Percentiles rank a stretch among this genome's conserved stretches.
phyloP scores from a whole-genome alignment of 495 filamentous ascomycete genomes.

The Podospora pseudopauciseta region DNA sequence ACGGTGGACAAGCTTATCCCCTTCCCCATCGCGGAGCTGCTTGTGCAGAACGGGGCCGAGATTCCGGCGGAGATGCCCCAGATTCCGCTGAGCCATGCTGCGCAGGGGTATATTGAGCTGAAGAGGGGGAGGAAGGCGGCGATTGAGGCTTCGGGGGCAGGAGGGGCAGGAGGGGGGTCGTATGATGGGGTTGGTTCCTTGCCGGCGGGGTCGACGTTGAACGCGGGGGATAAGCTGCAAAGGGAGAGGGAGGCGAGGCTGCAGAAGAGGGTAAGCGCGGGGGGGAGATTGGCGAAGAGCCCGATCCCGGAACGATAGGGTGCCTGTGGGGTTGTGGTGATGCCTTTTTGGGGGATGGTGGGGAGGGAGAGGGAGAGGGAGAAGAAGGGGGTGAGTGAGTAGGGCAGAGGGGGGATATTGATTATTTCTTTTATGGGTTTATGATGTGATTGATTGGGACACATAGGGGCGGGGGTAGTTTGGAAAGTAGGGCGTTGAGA shows the following conservation, averaged over 20 bases:
- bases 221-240: conserved; percentile 40
- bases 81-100: conserved; percentile 59
- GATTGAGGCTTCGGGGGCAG: conserved; percentile 32
- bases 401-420: neutral
- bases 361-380: conserved; percentile 1
- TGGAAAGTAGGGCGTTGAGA: neutral
- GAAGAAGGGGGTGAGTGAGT: no score
- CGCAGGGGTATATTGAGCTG: conserved; percentile 78
- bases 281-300: conserved; percentile 55
- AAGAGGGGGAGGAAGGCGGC: conserved; percentile 57
- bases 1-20: conserved; percentile 42
- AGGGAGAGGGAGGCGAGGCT: conserved; percentile 52
- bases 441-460: neutral
- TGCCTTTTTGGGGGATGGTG: conserved; percentile 10
- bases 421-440: neutral
- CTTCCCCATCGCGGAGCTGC: conserved; percentile 87
- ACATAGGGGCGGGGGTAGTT: neutral
- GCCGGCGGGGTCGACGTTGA: conserved; percentile 21
- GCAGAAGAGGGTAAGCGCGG: conserved; percentile 62
- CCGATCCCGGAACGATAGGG: conserved; percentile 54
- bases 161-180: conserved; percentile 11
- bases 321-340: conserved; percentile 28
- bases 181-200: conserved; percentile 29
- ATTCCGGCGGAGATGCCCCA: conserved; percentile 59
- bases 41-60: conserved; percentile 91